phyloP scores from a whole-genome alignment of 129 eudicot genomes.

The Lactuca saligna region DNA sequence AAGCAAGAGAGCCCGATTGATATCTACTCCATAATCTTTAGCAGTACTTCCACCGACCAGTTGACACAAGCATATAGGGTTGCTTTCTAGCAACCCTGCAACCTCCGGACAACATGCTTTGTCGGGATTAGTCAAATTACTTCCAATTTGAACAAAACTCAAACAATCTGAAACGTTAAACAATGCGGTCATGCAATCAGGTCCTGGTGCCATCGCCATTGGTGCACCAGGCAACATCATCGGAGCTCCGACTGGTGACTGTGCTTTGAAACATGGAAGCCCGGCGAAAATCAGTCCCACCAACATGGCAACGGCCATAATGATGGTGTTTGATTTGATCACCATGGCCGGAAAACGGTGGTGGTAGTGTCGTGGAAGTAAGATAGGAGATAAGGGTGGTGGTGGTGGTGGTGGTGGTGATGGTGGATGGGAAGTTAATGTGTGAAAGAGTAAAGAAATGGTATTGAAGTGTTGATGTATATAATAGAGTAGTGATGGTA shows the following conservation, averaged over 20 bases:
- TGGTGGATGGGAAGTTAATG: constrained; percentile 14
- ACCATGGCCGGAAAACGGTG: constrained; percentile 18
- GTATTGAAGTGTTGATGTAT: constrained; percentile 26
- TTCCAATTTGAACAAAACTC: constrained; percentile 35
- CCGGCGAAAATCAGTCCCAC: constrained; percentile 13
- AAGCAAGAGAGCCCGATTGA: constrained; percentile 35
- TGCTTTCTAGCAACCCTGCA: constrained; percentile 41
- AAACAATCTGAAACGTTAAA: constrained; percentile 37
- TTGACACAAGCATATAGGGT: constrained; percentile 45
- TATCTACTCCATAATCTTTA: constrained; percentile 20
- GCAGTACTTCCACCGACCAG: constrained; percentile 28
- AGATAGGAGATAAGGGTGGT: background rate
- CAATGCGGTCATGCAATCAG: constrained; percentile 28
- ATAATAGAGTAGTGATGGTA: constrained; percentile 35
- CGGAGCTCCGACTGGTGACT: constrained; percentile 31
- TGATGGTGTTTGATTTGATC: constrained; percentile 20
- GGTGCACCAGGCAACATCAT: constrained; percentile 17
- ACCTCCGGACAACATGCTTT: constrained; percentile 42
- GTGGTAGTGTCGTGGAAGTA: background rate
- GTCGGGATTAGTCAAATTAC: constrained; percentile 37
- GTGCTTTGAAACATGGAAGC: constrained; percentile 30
- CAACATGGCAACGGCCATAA: constrained; percentile 23
- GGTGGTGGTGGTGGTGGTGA: background rate
- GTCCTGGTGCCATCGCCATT: constrained; percentile 24
- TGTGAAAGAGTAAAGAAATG: constrained; percentile 24